Conservation (phyloP, 192 early-diverging fungal species). For the Dissophora ornata region DNA sequence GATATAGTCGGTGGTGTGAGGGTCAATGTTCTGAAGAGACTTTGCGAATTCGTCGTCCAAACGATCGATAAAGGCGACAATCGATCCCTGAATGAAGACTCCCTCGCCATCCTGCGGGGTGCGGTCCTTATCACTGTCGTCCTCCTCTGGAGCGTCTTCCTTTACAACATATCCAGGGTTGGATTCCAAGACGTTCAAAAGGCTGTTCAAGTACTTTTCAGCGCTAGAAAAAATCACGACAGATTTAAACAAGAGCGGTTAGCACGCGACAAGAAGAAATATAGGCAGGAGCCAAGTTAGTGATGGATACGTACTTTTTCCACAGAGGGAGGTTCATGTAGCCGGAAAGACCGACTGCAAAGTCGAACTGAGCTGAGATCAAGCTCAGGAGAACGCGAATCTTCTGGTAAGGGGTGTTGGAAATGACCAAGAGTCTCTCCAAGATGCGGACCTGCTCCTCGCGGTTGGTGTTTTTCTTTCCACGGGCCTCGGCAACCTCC, state of each 20-base stretch:
- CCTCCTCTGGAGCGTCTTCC: constrained; percentile 77
- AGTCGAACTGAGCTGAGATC: constrained; percentile 92
- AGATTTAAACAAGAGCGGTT: no score
- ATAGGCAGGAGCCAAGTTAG: no score
- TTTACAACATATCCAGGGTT: constrained; percentile 75
- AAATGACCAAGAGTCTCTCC: constrained; percentile 69
- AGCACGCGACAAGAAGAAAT: no score
- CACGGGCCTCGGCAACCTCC: constrained; percentile 84
- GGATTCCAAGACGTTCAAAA: constrained; percentile 83
- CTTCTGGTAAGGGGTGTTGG: constrained; percentile 81
- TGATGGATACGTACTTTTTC: constrained; percentile 63
- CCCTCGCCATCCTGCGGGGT: constrained; percentile 62
- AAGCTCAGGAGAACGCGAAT: constrained; percentile 86
- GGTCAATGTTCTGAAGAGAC: constrained; percentile 95
- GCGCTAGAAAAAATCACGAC: no score
- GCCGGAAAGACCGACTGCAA: constrained; percentile 68
- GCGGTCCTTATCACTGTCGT: constrained; percentile 70
- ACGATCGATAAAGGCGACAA: constrained; percentile 90
- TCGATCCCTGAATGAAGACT: constrained; percentile 82
- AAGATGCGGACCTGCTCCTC: constrained; percentile 77
- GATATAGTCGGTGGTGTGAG: constrained; percentile 96
- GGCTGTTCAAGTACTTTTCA: constrained; percentile 76
- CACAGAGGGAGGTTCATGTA: constrained; percentile 86
- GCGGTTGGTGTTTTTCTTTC: constrained; percentile 96
- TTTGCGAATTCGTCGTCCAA: constrained; percentile 98